Percentiles rank a stretch among this genome's conserved stretches.
These are phyloP conservation scores for Leptomonas seymouri DNA, from an alignment of 208 protist genomes.

Conservation along the genomic window DNA sequence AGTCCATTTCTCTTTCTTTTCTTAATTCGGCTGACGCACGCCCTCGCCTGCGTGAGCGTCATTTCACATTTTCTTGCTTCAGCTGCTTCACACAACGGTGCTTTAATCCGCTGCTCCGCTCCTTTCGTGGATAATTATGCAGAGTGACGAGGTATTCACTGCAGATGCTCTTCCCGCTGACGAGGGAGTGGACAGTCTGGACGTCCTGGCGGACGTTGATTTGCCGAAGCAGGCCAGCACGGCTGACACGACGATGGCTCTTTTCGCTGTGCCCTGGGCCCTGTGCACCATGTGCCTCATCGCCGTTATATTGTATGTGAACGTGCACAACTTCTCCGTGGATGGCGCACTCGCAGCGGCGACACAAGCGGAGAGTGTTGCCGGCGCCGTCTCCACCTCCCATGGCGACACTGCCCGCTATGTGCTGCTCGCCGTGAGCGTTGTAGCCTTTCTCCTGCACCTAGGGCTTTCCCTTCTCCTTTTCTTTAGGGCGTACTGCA, in stretches of 20 bases:
- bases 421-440: constrained; percentile 27
- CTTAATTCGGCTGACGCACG: background rate
- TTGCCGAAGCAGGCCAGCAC: constrained; percentile 3
- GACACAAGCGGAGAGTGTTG: background rate
- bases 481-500: constrained; percentile 8
- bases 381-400: background rate
- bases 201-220: background rate
- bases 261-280: constrained; percentile 15
- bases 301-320: constrained; percentile 26
- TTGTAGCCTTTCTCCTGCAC: constrained; percentile 13
- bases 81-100: constrained; percentile 2
- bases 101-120: background rate
- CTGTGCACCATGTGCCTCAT: constrained; percentile 17
- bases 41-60: too few species aligned
- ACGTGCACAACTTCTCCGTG: constrained; percentile 22
- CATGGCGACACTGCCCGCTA: constrained; percentile 25
- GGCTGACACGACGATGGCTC: constrained; percentile 4
- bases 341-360: background rate
- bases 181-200: constrained; percentile 14
- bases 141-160: background rate
- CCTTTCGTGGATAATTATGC: background rate
- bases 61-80: too few species aligned
- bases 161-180: background rate
- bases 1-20: background rate
- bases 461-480: background rate